Conservation (phyloP, 106 monocot genomes). For the Phalaenopsis equestris region DNA sequence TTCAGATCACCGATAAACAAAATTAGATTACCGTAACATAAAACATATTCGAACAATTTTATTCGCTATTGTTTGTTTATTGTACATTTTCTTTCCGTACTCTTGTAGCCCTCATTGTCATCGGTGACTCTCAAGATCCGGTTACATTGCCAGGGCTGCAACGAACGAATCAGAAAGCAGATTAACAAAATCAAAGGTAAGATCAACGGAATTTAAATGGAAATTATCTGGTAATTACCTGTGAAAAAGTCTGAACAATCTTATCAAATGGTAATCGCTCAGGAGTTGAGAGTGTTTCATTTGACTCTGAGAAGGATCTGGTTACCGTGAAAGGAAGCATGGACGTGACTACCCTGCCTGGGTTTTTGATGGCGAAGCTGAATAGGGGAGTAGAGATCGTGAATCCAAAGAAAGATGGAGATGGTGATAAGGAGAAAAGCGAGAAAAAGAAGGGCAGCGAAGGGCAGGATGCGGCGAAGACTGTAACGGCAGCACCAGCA, state of each 20-base stretch:
- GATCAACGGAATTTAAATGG: not conserved
- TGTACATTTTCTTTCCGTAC: not conserved
- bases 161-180: constrained; percentile 30
- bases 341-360: constrained; percentile 37
- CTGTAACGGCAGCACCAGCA: no score
- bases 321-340: constrained; percentile 77
- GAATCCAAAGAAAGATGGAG: constrained; percentile 25
- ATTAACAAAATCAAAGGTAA: constrained; percentile 63
- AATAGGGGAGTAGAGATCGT: constrained; percentile 40
- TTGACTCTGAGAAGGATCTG: constrained; percentile 41
- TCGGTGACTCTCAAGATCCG: constrained; percentile 62
- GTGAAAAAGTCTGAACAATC: not conserved
- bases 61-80: not conserved
- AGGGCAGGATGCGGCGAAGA: not conserved
- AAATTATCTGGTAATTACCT: not conserved
- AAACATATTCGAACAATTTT: not conserved
- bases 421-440: constrained; percentile 15
- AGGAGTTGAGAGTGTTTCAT: constrained; percentile 53
- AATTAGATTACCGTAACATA: not conserved
- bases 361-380: constrained; percentile 33
- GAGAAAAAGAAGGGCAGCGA: constrained; percentile 14
- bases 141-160: constrained; percentile 82
- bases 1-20: not conserved
- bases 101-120: constrained; percentile 18
- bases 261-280: not conserved